Conservation (phyloP, 2,329 filamentous ascomycete genomes). For the Podosphaera xanthii region DNA sequence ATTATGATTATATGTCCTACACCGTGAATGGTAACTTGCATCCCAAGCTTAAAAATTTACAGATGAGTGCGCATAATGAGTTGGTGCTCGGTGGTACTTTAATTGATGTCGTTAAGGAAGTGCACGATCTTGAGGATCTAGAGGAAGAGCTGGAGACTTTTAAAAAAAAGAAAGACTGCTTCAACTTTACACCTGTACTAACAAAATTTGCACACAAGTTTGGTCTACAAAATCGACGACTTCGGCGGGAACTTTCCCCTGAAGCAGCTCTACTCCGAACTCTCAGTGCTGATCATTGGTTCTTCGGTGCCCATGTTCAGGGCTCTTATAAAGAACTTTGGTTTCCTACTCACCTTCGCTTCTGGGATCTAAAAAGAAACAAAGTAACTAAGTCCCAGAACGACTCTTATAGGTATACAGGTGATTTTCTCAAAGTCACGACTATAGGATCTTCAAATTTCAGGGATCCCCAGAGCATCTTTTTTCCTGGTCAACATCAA, state of each 20-base stretch:
- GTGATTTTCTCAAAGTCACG: too few relatives aligned
- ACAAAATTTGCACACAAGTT: not conserved
- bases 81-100: not conserved
- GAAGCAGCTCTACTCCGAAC: not conserved
- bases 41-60: not conserved
- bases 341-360: not conserved
- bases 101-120: not conserved
- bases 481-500: not conserved
- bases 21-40: not conserved
- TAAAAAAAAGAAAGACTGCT: not conserved
- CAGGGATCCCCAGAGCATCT: too few relatives aligned
- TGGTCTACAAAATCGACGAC: not conserved
- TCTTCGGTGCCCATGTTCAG: not conserved
- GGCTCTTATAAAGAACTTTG: not conserved
- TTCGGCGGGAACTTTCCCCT: not conserved
- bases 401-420: too few relatives aligned
- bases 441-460: too few relatives aligned
- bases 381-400: not conserved
- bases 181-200: not conserved
- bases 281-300: not conserved
- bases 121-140: not conserved
- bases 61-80: not conserved
- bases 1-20: not conserved
- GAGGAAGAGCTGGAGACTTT: not conserved
- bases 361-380: not conserved